A percentile compares a stretch with the other conserved stretches of the same genome.
Evolutionary conservation across 2,329 filamentous ascomycete genomes (phyloP).

Genomic region (Aspergillus awamori): DNA sequence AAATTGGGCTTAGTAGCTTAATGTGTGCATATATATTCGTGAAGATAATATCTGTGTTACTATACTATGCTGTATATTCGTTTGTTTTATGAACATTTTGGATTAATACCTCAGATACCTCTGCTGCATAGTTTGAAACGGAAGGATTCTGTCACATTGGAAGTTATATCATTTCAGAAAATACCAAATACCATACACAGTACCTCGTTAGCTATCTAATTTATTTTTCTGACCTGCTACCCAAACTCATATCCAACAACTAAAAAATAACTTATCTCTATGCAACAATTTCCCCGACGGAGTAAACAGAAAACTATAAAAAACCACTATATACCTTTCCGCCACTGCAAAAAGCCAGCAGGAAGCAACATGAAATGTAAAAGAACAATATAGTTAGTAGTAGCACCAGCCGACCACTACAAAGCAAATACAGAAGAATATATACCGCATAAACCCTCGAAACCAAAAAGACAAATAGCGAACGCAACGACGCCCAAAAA

Average conservation of each 20-base stretch:
- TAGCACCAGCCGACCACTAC: too few species aligned
- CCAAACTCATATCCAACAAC: neutral
- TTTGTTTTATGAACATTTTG: neutral
- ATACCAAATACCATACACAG: neutral
- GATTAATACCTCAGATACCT: neutral
- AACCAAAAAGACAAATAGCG: too few species aligned
- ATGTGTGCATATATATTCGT: neutral
- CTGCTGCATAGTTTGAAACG: neutral
- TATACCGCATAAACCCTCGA: too few species aligned
- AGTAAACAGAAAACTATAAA: neutral
- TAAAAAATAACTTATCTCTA: neutral
- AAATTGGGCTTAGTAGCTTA: neutral
- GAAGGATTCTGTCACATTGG: too few species aligned
- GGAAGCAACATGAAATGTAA: too few species aligned
- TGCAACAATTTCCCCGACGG: slow-evolving; percentile 6
- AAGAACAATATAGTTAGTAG: too few species aligned
- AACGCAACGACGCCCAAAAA: too few species aligned
- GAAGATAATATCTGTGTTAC: neutral
- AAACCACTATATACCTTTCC: neutral
- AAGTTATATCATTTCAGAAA: neutral
- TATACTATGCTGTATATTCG: too few species aligned
- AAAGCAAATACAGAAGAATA: too few species aligned
- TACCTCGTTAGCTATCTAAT: too few species aligned
- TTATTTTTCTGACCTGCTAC: neutral
- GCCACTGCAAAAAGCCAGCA: neutral